These are phyloP conservation scores for Amphibolis antarctica DNA, from an alignment of 106 monocot species.

Conservation along the genomic window DNA sequence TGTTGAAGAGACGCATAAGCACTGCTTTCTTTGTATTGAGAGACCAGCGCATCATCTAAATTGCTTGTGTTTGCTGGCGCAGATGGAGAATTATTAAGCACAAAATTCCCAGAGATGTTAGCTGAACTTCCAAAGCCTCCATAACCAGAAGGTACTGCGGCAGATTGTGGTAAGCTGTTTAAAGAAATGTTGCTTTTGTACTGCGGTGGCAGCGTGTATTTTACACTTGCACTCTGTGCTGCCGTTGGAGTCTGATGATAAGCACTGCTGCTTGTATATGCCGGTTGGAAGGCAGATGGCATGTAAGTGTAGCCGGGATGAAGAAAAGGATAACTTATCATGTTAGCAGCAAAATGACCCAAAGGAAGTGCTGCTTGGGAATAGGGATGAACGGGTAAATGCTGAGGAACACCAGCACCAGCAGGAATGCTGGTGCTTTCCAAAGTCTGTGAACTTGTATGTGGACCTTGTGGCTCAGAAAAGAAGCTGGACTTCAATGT, in stretches of 20 bases:
- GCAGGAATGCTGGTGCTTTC: constrained; percentile 30
- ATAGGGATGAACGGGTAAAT: constrained; percentile 57
- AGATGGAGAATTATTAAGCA: constrained; percentile 47
- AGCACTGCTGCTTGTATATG: constrained; percentile 49
- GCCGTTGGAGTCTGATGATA: constrained; percentile 68
- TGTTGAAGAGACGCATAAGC: constrained; percentile 57
- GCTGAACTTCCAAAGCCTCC: constrained; percentile 66
- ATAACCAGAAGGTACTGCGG: constrained; percentile 44
- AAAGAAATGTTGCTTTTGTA: constrained; percentile 63
- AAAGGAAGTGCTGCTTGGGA: constrained; percentile 73
- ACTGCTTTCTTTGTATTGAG: constrained; percentile 69
- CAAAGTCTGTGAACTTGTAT: constrained; percentile 27
- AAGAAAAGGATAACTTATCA: constrained; percentile 77
- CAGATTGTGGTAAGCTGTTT: constrained; percentile 48
- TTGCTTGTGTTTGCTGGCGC: constrained; percentile 39
- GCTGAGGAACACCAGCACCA: constrained; percentile 56
- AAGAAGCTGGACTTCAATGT: constrained; percentile 39
- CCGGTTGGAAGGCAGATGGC: constrained; percentile 72
- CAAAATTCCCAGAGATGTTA: constrained; percentile 50
- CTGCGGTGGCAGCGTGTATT: constrained; percentile 80
- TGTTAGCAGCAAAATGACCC: constrained; percentile 62
- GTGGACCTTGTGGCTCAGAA: constrained; percentile 35
- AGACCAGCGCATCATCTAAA: constrained; percentile 48
- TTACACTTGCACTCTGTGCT: constrained; percentile 38
- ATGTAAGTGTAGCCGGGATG: constrained; percentile 71